Percentiles rank a stretch among this genome's conserved stretches.
Evolutionary conservation across 169 alveolate genomes (phyloP).

Genomic region (Eimeria brunetti): DNA sequence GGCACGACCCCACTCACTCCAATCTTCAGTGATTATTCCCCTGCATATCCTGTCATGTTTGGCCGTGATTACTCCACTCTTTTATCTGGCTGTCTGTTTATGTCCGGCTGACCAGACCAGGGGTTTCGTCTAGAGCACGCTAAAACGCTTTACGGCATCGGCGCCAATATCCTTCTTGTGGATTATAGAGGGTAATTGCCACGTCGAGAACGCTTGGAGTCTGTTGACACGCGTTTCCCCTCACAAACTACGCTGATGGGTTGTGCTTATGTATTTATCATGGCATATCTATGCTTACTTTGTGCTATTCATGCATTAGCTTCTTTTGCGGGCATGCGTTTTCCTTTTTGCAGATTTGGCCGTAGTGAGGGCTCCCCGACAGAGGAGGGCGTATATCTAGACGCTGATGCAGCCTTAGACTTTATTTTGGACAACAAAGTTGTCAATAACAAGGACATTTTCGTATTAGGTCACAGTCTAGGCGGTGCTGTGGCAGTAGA

Average conservation of each 20-base stretch:
- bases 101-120: not conserved
- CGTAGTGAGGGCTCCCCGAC: slow-evolving; percentile 75
- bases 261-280: not conserved
- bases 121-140: not conserved
- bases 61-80: not conserved
- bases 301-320: not conserved
- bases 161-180: slow-evolving; percentile 50
- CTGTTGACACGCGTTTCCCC: not conserved
- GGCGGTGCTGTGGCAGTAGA: slow-evolving; percentile 89
- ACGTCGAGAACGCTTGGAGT: not conserved
- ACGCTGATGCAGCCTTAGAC: slow-evolving; percentile 65
- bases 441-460: slow-evolving; percentile 78
- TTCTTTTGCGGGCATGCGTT: not conserved
- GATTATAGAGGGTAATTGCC: slow-evolving; percentile 74
- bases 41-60: not conserved
- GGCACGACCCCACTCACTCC: not conserved
- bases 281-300: not conserved
- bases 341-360: slow-evolving; percentile 46
- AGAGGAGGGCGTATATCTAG: slow-evolving; percentile 69
- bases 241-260: not conserved
- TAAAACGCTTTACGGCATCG: not conserved
- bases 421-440: not conserved
- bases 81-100: not conserved
- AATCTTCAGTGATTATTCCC: not conserved
- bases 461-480: slow-evolving; percentile 84